phyloP scores from a whole-genome alignment of 2,329 filamentous ascomycete genomes.

The Microdochium paspali region DNA sequence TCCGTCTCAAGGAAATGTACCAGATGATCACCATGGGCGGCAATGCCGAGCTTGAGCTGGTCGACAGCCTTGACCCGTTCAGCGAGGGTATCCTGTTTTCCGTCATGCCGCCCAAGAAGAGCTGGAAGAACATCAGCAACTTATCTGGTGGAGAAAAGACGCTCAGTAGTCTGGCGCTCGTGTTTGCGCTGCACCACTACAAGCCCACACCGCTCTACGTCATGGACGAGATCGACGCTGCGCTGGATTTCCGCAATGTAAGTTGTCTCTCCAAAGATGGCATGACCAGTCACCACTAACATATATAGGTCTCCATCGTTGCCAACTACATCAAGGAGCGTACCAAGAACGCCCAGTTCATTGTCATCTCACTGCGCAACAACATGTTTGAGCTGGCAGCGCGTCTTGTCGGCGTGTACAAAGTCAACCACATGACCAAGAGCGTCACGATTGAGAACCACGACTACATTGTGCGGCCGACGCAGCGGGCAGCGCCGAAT shows the following conservation, averaged over 20 bases:
- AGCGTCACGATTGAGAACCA: constrained; percentile 81
- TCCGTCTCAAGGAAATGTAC: constrained; percentile 98
- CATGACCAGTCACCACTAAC: not conserved
- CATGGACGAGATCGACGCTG: constrained; percentile 99
- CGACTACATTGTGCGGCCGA: constrained; percentile 51
- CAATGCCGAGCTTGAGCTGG: constrained; percentile 93
- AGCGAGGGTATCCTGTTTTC: constrained; percentile 94
- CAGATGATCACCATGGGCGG: constrained; percentile 99
- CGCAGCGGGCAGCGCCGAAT: not conserved
- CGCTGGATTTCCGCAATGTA: constrained; percentile 94
- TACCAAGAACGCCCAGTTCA: constrained; percentile 98
- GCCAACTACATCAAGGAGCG: constrained; percentile 98
- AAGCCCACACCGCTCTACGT: constrained; percentile 96
- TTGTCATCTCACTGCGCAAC: constrained; percentile 94
- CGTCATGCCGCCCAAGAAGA: constrained; percentile 99
- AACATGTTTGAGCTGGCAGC: constrained; percentile 99
- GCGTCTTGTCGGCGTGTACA: constrained; percentile 92
- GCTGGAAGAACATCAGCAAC: constrained; percentile 99
- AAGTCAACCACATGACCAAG: constrained; percentile 98
- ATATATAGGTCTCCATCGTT: constrained; percentile 77
- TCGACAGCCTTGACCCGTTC: constrained; percentile 93
- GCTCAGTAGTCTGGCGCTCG: constrained; percentile 79
- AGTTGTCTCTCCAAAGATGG: constrained; percentile 28
- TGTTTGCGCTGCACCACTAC: constrained; percentile 98
- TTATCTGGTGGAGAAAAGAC: constrained; percentile 96